These are phyloP conservation scores for Globisporangium viniferum DNA, from an alignment of 352 stramenopile genomes.

Conservation along the genomic window DNA sequence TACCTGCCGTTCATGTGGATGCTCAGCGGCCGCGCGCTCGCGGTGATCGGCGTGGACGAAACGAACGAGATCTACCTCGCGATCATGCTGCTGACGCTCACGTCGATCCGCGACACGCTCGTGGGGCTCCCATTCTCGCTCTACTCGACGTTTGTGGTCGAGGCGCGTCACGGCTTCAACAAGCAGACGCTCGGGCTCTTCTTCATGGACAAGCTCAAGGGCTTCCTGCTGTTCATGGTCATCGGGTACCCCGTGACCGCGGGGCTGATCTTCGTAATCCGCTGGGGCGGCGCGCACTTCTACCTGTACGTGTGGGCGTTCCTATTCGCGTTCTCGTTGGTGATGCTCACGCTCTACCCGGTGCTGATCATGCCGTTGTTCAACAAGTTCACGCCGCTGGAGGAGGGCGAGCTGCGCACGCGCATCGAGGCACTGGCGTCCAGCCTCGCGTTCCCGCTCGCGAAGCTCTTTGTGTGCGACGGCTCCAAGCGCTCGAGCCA, in stretches of 20 bases:
- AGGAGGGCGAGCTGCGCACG: constrained; percentile 86
- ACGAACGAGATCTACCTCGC: constrained; percentile 85
- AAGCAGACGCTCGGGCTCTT: constrained; percentile 95
- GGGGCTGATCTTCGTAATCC: constrained; percentile 67
- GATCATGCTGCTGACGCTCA: constrained; percentile 68
- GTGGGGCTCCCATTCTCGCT: constrained; percentile 64
- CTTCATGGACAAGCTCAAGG: constrained; percentile 95
- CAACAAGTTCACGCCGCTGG: constrained; percentile 93
- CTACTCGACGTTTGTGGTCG: constrained; percentile 97
- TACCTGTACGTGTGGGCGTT: constrained; percentile 96
- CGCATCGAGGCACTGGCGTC: constrained; percentile 92
- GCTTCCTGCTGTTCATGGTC: constrained; percentile 80
- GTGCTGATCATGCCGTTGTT: constrained; percentile 97
- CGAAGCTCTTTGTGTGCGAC: constrained; percentile 97
- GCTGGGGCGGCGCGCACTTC: constrained; percentile 68
- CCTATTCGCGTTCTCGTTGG: constrained; percentile 90
- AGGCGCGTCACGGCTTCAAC: constrained; percentile 97
- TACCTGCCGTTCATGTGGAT: constrained; percentile 95
- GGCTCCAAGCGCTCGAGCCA: constrained; percentile 95
- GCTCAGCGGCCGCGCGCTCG: constrained; percentile 56
- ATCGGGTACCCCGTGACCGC: constrained; percentile 72
- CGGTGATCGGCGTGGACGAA: constrained; percentile 46
- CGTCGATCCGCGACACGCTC: constrained; percentile 57
- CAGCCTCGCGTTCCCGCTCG: constrained; percentile 92
- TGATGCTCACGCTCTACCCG: constrained; percentile 96